These are phyloP conservation scores for Alliaria petiolata DNA, from an alignment of 345 rosid species.

Conservation along the genomic window DNA sequence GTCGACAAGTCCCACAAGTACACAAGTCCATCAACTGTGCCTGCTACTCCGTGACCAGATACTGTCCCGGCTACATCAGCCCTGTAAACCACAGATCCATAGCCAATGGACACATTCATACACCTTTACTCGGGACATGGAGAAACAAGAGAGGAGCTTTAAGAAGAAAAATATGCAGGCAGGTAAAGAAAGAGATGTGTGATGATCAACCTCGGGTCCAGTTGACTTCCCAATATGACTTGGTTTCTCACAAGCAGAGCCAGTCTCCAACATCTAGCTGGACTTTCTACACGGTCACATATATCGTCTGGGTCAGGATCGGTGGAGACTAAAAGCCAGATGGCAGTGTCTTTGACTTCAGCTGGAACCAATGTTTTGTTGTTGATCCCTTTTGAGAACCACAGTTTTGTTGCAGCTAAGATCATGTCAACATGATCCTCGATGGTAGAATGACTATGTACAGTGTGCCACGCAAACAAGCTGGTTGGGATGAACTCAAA, in stretches of 20 bases:
- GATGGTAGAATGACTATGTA: slow-evolving; percentile 30
- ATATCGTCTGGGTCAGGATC: slow-evolving; percentile 35
- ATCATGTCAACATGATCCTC: slow-evolving; percentile 41
- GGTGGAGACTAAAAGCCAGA: slow-evolving; percentile 72
- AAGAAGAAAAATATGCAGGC: not conserved
- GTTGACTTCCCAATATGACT: slow-evolving; percentile 53
- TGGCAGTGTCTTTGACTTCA: slow-evolving; percentile 53
- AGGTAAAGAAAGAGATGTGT: slow-evolving; percentile 11
- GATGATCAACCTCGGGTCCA: slow-evolving; percentile 60
- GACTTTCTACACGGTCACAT: slow-evolving; percentile 35
- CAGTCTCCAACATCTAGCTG: slow-evolving; percentile 58
- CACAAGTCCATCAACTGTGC: slow-evolving; percentile 66
- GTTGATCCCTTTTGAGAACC: slow-evolving; percentile 38
- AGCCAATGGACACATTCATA: not conserved
- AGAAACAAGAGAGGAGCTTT: not conserved
- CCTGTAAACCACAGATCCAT: slow-evolving; percentile 40
- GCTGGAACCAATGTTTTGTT: slow-evolving; percentile 37
- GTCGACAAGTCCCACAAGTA: slow-evolving; percentile 69
- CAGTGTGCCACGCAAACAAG: slow-evolving; percentile 49
- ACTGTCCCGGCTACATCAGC: slow-evolving; percentile 45
- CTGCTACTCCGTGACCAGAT: slow-evolving; percentile 65
- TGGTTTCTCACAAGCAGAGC: slow-evolving; percentile 58
- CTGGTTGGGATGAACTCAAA: slow-evolving; percentile 62
- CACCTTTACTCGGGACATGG: not conserved
- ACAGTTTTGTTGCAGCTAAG: slow-evolving; percentile 46